phyloP scores from a whole-genome alignment of 495 filamentous ascomycete genomes.

The Neohortaea acidophila region DNA sequence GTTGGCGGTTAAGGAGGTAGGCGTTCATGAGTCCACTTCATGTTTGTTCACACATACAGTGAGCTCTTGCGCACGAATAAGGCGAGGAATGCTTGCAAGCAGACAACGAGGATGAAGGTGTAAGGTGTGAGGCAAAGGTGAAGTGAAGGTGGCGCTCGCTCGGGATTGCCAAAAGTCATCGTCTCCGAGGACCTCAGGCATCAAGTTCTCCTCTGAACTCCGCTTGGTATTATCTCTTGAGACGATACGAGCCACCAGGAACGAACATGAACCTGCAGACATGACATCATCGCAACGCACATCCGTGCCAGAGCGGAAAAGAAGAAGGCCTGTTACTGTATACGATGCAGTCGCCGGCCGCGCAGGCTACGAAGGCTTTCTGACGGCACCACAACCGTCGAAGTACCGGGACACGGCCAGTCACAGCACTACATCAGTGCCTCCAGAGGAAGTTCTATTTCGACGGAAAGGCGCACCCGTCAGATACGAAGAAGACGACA shows the following conservation, averaged over 20 bases:
- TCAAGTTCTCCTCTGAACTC: too few species aligned
- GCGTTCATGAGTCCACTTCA: conserved; percentile 53
- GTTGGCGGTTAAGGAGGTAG: conserved; percentile 54
- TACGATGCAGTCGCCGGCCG: conserved; percentile 74
- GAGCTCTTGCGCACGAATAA: too few species aligned
- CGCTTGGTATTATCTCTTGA: too few species aligned
- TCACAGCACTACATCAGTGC: conserved; percentile 33
- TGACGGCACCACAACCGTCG: conserved; percentile 23
- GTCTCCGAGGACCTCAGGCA: too few species aligned
- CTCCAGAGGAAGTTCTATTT: conserved; percentile 66
- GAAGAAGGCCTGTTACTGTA: conserved; percentile 33
- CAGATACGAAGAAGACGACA: conserved; percentile 52
- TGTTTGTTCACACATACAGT: neutral
- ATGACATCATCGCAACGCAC: neutral
- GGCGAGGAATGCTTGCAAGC: too few species aligned
- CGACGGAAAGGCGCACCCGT: conserved; percentile 43
- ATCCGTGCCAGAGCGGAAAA: neutral
- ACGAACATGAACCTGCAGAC: neutral
- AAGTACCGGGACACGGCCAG: conserved; percentile 38
- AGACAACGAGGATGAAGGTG: too few species aligned
- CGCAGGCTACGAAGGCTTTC: conserved; percentile 17
- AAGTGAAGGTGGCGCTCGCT: too few species aligned
- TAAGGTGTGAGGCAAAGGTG: too few species aligned
- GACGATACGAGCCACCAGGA: too few species aligned
- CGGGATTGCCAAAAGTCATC: too few species aligned